These are phyloP conservation scores for Solanum rostratum DNA, from an alignment of 257 asterid species.

Conservation along the genomic window DNA sequence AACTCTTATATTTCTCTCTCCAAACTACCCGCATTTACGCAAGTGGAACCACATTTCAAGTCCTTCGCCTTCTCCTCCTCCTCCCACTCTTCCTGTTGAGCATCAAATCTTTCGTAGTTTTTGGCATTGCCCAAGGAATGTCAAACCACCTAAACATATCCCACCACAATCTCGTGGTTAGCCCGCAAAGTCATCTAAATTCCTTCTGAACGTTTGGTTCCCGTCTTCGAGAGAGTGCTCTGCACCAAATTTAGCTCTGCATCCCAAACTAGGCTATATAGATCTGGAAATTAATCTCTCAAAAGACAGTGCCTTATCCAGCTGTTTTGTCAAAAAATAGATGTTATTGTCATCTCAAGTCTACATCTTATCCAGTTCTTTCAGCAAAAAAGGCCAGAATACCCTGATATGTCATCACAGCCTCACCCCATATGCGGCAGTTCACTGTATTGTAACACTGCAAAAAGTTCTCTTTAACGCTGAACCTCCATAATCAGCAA, in stretches of 20 bases:
- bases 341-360: background rate
- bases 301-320: background rate
- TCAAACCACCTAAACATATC: too few relatives aligned
- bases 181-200: background rate
- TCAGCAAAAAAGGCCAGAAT: background rate
- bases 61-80: too few relatives aligned
- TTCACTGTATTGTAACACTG: background rate
- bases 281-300: background rate
- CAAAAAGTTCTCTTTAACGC: background rate
- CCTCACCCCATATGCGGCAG: background rate
- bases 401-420: background rate
- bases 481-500: background rate
- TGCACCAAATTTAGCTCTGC: background rate
- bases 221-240: background rate
- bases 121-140: too few relatives aligned
- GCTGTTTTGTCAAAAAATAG: background rate
- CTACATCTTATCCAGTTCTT: background rate
- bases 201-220: background rate
- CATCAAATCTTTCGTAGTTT: too few relatives aligned
- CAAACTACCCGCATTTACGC: too few relatives aligned
- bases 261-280: background rate
- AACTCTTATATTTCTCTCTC: too few relatives aligned
- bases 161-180: too few relatives aligned
- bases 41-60: too few relatives aligned
- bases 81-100: too few relatives aligned